Percentiles rank a stretch among this genome's conserved stretches.
phyloP scores from a whole-genome alignment of 2,329 filamentous ascomycete species.

The Pseudohalonectria lignicola region DNA sequence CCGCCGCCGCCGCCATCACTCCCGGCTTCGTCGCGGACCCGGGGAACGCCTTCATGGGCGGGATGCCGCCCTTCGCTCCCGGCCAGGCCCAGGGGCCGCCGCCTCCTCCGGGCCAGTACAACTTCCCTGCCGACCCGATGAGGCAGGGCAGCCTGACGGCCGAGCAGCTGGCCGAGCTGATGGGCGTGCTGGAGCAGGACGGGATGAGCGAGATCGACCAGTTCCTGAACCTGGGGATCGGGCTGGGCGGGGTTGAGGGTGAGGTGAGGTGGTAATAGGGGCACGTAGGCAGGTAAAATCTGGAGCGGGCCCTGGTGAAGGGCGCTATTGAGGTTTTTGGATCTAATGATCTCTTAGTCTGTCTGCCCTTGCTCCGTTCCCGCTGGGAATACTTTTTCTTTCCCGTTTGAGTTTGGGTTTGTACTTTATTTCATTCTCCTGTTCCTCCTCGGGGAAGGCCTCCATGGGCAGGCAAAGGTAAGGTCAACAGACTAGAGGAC shows the following conservation, averaged over 20 bases:
- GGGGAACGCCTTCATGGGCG: conserved; percentile 1
- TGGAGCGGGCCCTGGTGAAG: background rate
- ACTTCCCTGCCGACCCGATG: conserved; percentile 22
- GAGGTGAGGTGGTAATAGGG: conserved; percentile 2
- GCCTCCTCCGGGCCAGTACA: too few species aligned
- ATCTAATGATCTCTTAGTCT: too few species aligned
- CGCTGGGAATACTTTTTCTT: background rate
- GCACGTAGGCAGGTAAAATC: background rate
- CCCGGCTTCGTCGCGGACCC: conserved; percentile 9
- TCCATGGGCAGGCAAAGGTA: too few species aligned
- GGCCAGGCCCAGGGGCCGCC: too few species aligned
- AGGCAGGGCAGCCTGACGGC: conserved; percentile 63
- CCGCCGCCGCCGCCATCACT: too few species aligned
- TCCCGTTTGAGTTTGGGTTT: too few species aligned
- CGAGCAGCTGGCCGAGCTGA: conserved; percentile 72
- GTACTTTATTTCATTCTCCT: too few species aligned
- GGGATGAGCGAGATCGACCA: conserved; percentile 51
- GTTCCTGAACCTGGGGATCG: conserved; percentile 37
- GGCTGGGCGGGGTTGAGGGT: conserved; percentile 8
- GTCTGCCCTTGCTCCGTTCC: too few species aligned
- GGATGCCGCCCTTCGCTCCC: conserved; percentile 3
- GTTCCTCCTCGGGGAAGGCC: too few species aligned
- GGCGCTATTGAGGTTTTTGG: too few species aligned
- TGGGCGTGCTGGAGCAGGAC: conserved; percentile 66
- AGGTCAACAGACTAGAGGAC: too few species aligned